Conservation (phyloP, 2,329 filamentous ascomycete genomes). For the Pestalotiopsis sp. region DNA sequence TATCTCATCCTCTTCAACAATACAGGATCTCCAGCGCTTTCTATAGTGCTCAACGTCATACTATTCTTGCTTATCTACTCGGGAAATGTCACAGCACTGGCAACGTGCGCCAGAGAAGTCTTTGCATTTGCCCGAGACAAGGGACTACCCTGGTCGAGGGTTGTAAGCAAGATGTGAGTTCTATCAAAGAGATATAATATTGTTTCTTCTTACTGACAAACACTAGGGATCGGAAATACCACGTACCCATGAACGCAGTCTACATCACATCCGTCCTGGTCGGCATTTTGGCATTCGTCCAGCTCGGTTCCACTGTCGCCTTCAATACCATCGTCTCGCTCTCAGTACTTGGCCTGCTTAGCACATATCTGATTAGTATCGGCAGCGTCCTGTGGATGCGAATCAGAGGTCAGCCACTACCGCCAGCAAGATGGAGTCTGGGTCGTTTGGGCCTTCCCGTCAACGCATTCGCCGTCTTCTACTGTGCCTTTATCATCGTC, state of each 20-base stretch:
- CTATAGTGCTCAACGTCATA: slow-evolving; percentile 1
- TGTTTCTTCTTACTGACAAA: background rate
- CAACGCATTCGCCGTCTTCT: slow-evolving; percentile 4
- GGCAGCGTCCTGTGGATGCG: slow-evolving; percentile 35
- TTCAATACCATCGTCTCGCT: slow-evolving; percentile 37
- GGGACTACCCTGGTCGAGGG: background rate
- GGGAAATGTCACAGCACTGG: slow-evolving; percentile 29
- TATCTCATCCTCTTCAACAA: slow-evolving; percentile 6
- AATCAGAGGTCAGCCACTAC: slow-evolving; percentile 32
- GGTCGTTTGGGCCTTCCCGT: background rate
- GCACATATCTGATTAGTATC: slow-evolving; percentile 34
- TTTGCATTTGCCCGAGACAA: slow-evolving; percentile 24
- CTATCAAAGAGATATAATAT: no score
- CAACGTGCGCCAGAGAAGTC: slow-evolving; percentile 26
- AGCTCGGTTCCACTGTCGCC: slow-evolving; percentile 33
- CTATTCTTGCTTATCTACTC: slow-evolving; percentile 1
- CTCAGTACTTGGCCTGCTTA: slow-evolving; percentile 31
- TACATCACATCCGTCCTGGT: slow-evolving; percentile 26
- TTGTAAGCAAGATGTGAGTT: background rate
- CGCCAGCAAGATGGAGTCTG: slow-evolving; percentile 17
- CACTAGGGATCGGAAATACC: background rate
- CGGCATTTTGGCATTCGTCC: slow-evolving; percentile 33
- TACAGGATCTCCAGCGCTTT: background rate
- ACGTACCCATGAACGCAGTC: slow-evolving; percentile 35
- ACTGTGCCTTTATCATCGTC: slow-evolving; percentile 6